These are phyloP conservation scores for Cladophialophora psammophila DNA, from an alignment of 2,329 filamentous ascomycete species.

Conservation along the genomic window DNA sequence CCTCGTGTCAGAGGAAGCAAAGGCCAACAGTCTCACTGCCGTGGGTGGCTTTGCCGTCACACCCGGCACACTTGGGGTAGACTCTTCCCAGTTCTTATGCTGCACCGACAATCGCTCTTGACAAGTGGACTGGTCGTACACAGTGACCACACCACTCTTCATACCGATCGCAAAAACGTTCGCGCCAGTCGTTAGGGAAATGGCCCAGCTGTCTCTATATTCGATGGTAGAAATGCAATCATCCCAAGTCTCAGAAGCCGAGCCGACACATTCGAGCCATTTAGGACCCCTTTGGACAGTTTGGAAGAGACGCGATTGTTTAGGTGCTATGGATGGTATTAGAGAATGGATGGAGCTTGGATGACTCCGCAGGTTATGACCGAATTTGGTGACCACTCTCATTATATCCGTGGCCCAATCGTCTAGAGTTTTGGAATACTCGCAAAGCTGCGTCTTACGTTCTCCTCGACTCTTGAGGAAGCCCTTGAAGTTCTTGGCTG, in stretches of 20 bases:
- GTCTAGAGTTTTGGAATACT: background rate
- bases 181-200: background rate
- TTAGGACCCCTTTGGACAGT: background rate
- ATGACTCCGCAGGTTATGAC: background rate
- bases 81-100: background rate
- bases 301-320: conserved; percentile 1
- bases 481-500: conserved; percentile 8
- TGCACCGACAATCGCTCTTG: conserved; percentile 3
- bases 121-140: conserved; percentile 15
- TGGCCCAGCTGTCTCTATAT: conserved; percentile 3
- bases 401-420: conserved; percentile 12
- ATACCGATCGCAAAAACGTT: conserved; percentile 12
- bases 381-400: conserved; percentile 17
- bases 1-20: conserved; percentile 1
- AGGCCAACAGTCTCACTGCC: conserved; percentile 7
- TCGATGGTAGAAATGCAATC: conserved; percentile 9
- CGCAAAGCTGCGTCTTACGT: background rate
- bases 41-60: background rate
- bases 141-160: conserved; percentile 1
- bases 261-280: conserved; percentile 5
- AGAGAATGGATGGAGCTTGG: conserved; percentile 6
- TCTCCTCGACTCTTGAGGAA: conserved; percentile 1
- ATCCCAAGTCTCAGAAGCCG: conserved; percentile 11
- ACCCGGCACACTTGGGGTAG: no score
- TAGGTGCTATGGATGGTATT: conserved; percentile 6